These are phyloP conservation scores for Chytriomyces sp. DNA, from an alignment of 192 early-diverging fungal genomes.

Conservation along the genomic window DNA sequence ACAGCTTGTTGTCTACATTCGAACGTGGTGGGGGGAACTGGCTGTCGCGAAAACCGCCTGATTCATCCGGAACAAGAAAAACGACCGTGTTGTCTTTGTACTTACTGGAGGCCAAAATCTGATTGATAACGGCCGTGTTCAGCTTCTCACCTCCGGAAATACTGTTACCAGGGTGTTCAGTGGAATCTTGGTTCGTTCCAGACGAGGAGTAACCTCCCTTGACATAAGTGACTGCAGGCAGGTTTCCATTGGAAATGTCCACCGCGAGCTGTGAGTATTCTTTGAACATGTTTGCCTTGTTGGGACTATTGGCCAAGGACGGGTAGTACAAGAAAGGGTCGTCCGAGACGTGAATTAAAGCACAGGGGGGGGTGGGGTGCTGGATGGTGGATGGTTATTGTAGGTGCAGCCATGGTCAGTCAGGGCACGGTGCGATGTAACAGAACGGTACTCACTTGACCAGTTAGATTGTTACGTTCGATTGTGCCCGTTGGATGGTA, in stretches of 20 bases:
- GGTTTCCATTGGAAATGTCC: constrained; percentile 13
- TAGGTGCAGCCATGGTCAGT: too few species aligned
- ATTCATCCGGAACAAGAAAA: constrained; percentile 19
- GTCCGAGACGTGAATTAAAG: constrained; percentile 14
- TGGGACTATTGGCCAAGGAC: neutral
- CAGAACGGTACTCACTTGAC: too few species aligned
- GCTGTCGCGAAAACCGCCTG: constrained; percentile 27
- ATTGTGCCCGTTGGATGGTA: too few species aligned
- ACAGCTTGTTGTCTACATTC: constrained; percentile 6
- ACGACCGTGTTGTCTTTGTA: constrained; percentile 28
- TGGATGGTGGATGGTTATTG: too few species aligned
- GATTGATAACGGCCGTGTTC: constrained; percentile 15
- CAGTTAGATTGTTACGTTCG: too few species aligned
- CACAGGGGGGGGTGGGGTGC: too few species aligned
- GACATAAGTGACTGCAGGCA: constrained; percentile 25
- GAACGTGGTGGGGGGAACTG: neutral
- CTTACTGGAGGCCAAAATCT: neutral
- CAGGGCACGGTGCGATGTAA: too few species aligned
- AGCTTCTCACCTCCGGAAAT: constrained; percentile 30
- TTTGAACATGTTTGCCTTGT: constrained; percentile 7
- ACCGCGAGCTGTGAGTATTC: neutral
- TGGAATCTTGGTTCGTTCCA: neutral
- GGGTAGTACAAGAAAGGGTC: constrained; percentile 20
- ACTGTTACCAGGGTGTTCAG: constrained; percentile 23
- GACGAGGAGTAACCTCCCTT: constrained; percentile 4